phyloP scores from a whole-genome alignment of 495 filamentous ascomycete genomes.

The Apiosordaria backusii region DNA sequence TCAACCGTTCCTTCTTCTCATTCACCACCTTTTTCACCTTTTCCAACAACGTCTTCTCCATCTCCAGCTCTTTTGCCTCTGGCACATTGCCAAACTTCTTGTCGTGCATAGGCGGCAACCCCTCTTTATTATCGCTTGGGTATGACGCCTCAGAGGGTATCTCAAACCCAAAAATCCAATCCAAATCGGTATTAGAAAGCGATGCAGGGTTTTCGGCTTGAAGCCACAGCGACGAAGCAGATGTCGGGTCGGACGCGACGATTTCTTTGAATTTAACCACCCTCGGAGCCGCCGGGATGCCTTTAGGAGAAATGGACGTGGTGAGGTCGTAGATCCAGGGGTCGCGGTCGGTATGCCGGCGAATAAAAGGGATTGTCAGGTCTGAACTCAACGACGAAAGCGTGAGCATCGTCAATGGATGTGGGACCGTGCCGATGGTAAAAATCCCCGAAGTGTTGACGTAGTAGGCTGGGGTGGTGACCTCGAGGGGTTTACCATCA shows the following conservation, averaged over 20 bases:
- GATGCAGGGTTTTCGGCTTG: constrained; percentile 61
- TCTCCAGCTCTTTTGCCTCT: constrained; percentile 45
- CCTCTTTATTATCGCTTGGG: neutral
- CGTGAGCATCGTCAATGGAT: constrained; percentile 77
- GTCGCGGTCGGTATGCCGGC: constrained; percentile 73
- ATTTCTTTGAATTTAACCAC: constrained; percentile 75
- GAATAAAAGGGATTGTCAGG: constrained; percentile 63
- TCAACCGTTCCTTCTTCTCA: constrained; percentile 21
- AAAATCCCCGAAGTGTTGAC: constrained; percentile 62
- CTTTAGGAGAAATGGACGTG: constrained; percentile 59
- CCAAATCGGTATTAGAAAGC: constrained; percentile 58
- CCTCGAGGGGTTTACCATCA: constrained; percentile 49
- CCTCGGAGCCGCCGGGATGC: constrained; percentile 58
- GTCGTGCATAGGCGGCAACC: constrained; percentile 38
- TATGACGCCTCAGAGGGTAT: constrained; percentile 56
- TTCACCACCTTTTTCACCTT: constrained; percentile 25
- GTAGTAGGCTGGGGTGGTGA: constrained; percentile 57
- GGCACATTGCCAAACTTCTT: constrained; percentile 49
- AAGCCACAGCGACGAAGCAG: constrained; percentile 68
- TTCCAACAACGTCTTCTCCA: constrained; percentile 58
- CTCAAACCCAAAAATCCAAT: constrained; percentile 87
- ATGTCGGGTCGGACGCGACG: constrained; percentile 62
- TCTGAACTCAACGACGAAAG: constrained; percentile 50
- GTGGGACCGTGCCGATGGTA: constrained; percentile 82
- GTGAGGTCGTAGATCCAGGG: constrained; percentile 73